phyloP scores from a whole-genome alignment of 169 alveolate species.

The Babesia ovata region DNA sequence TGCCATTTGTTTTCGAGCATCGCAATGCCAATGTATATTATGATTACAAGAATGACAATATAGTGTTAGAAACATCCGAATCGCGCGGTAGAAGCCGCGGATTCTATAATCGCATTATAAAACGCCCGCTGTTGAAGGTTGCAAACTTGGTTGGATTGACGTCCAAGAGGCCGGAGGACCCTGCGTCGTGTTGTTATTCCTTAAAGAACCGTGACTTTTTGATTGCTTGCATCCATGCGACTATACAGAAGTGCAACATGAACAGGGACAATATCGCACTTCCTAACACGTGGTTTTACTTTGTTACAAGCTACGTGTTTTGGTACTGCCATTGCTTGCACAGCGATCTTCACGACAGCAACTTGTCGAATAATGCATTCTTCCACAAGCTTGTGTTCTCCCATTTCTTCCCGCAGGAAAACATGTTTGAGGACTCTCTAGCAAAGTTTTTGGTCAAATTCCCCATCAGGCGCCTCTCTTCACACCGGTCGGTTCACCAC shows the following conservation, averaged over 20 bases:
- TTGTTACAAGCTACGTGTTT: constrained; percentile 38
- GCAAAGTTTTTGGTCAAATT: constrained; percentile 8
- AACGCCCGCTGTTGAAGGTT: constrained; percentile 1
- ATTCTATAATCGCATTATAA: constrained; percentile 5
- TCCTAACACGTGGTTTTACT: constrained; percentile 46
- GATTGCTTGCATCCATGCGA: constrained; percentile 20
- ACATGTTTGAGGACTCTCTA: background rate
- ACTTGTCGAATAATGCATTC: constrained; percentile 15
- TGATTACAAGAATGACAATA: constrained; percentile 50
- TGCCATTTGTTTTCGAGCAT: constrained; percentile 27
- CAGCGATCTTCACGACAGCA: constrained; percentile 28
- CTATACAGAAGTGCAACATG: constrained; percentile 11
- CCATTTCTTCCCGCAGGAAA: constrained; percentile 30
- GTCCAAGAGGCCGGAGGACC: background rate
- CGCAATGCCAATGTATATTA: constrained; percentile 51
- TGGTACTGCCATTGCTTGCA: constrained; percentile 65
- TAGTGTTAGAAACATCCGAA: constrained; percentile 40
- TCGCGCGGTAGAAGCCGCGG: background rate
- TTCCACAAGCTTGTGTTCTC: constrained; percentile 35
- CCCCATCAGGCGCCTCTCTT: constrained; percentile 10
- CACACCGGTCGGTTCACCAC: constrained; percentile 29
- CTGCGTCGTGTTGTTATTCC: constrained; percentile 14
- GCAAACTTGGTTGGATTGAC: constrained; percentile 1
- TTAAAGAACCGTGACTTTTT: constrained; percentile 35
- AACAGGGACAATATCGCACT: constrained; percentile 7